phyloP scores from a whole-genome alignment of 2,329 filamentous ascomycete species.

The Plenodomus lindquistii region DNA sequence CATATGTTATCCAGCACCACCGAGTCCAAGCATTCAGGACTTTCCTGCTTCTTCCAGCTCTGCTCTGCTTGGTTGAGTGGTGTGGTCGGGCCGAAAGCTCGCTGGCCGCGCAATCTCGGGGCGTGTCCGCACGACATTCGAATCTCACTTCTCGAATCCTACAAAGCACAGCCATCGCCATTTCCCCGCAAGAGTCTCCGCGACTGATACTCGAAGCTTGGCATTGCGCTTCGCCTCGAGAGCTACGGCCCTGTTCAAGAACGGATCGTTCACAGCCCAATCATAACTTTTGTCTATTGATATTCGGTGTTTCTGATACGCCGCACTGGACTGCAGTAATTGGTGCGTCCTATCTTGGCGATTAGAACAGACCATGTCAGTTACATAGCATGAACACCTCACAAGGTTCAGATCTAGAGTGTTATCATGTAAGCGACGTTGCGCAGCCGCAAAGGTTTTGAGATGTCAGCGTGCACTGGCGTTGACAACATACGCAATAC shows the following conservation, averaged over 20 bases:
- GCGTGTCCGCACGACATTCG: background rate
- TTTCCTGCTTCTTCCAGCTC: background rate
- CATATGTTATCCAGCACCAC: background rate
- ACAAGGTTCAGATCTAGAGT: background rate
- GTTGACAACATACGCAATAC: background rate
- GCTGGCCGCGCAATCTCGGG: background rate
- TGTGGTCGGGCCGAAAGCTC: background rate
- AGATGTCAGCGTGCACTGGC: background rate
- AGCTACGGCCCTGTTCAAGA: background rate
- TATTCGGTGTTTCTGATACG: background rate
- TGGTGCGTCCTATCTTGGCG: background rate
- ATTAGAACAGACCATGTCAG: background rate
- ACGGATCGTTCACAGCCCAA: background rate
- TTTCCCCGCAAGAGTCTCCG: background rate
- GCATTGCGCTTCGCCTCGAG: background rate
- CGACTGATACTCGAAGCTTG: background rate
- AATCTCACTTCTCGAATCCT: background rate
- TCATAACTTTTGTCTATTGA: background rate
- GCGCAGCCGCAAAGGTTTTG: background rate
- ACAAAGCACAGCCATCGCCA: background rate
- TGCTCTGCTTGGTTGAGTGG: background rate
- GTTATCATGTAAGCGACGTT: background rate
- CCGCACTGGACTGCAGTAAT: background rate
- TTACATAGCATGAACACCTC: background rate
- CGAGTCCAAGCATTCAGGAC: background rate